Base-by-base conservation (phyloP, 208 protist species). In the Phytomonas sp. region DNA sequence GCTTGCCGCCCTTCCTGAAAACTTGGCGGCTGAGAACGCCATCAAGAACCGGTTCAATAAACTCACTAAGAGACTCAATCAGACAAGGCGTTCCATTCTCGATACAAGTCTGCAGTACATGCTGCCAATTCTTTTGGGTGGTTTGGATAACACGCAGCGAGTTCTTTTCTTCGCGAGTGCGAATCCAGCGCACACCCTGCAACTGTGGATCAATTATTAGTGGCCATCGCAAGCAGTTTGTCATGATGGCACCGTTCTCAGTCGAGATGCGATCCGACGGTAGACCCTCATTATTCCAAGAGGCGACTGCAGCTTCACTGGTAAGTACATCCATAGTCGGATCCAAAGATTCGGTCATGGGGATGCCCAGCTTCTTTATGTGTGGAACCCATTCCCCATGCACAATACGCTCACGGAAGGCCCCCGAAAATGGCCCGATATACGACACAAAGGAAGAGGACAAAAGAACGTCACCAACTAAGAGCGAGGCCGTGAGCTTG, bases 131-230 rank as follows among this genome's bases (percentile, higher is more conserved):
- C 75, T 88, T 89, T 71, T 97, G 90, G 40, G 86, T 86, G 11
- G 94, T 97, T 80, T 97, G 93, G 60, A 97, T 83, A 29, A 97
- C 90, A n/a, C 92, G 84, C 60, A 98, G 79, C 29, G 93, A 92
- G 74, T 97, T 97, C 83, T 94, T 94, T 74, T 98, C 93, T 76
- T 98, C 91, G 68, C 94, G 92, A 49, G 91, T 97, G 30, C 89
- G 82, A 72, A 99, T 99, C 98, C 98, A 99, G 63, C 91, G 92
- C 68, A 99, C 92, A 60, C 97, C 98, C 83, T 99, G 98, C 45
- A 99, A 79, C 87, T 99, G 97, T 34, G 98, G 98, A 81, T 99
- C 98, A 67, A 99, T 98, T 67, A 99, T 88, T 37, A 99, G 81
- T 69, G 98, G 98, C 98, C 98, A 99, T 31, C 98, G 95, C 72